Evolutionary conservation across 2,329 filamentous ascomycete species (phyloP).

Genomic region (Nemania serpens): DNA sequence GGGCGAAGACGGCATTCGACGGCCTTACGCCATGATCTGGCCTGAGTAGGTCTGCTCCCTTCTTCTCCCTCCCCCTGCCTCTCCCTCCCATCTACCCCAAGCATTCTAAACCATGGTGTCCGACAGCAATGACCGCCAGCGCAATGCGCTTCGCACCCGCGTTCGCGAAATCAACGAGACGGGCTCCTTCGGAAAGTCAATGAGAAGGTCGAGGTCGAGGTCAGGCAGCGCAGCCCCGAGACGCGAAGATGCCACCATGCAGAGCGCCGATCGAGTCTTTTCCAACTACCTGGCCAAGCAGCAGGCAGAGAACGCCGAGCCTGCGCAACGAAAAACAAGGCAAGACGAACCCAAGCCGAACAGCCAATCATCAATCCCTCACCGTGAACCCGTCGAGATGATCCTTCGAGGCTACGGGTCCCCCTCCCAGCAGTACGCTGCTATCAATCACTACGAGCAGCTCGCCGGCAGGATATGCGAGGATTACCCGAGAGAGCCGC

Average conservation of each 20-base stretch:
- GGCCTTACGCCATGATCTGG: constrained; percentile 70
- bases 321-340: constrained; percentile 43
- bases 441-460: constrained; percentile 85
- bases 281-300: constrained; percentile 60
- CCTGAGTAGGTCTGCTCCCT: constrained; percentile 55
- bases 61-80: no score
- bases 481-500: constrained; percentile 88
- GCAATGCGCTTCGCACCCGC: constrained; percentile 53
- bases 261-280: constrained; percentile 66
- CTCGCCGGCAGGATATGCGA: constrained; percentile 88
- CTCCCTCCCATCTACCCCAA: constrained; percentile 1
- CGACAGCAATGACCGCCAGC: constrained; percentile 58
- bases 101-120: constrained; percentile 18
- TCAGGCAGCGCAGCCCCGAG: constrained; percentile 60
- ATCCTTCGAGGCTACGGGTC: constrained; percentile 81
- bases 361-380: constrained; percentile 37
- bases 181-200: constrained; percentile 71
- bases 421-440: constrained; percentile 75
- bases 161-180: constrained; percentile 60
- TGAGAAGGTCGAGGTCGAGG: constrained; percentile 64
- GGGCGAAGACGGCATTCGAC: constrained; percentile 67
- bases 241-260: constrained; percentile 65
- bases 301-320: constrained; percentile 35
- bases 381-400: constrained; percentile 67
- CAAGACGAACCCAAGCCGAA: constrained; percentile 44